A percentile compares a stretch with the other conserved stretches of the same genome.
Evolutionary conservation across 2,329 filamentous ascomycete species (phyloP).

Genomic region (Stagonosporopsis tanaceti): DNA sequence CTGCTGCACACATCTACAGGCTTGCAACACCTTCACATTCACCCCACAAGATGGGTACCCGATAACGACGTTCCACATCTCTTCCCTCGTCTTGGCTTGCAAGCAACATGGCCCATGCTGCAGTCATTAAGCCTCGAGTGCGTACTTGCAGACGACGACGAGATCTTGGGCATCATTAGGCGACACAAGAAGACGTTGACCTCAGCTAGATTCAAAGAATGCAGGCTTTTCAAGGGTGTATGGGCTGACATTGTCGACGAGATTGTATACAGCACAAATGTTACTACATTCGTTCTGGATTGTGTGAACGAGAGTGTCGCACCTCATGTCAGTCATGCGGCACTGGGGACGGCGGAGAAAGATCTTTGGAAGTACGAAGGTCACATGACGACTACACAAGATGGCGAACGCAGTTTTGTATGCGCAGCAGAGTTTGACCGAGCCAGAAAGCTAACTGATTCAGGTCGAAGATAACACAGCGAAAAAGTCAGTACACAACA

Average conservation of each 20-base stretch:
- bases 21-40: slow-evolving; percentile 29
- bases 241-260: slow-evolving; percentile 42
- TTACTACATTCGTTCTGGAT: slow-evolving; percentile 28
- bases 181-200: slow-evolving; percentile 33
- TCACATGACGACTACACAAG: slow-evolving; percentile 4
- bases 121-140: slow-evolving; percentile 32
- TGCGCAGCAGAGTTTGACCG: not conserved
- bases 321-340: not conserved
- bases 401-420: slow-evolving; percentile 29
- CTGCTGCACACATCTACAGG: slow-evolving; percentile 27
- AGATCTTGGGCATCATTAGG: slow-evolving; percentile 29
- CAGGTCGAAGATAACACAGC: not conserved
- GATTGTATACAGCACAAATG: slow-evolving; percentile 29
- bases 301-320: slow-evolving; percentile 28
- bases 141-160: slow-evolving; percentile 24
- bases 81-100: slow-evolving; percentile 27
- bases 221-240: slow-evolving; percentile 25
- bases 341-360: not conserved
- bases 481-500: slow-evolving; percentile 12
- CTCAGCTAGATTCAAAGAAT: slow-evolving; percentile 23
- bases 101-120: slow-evolving; percentile 33
- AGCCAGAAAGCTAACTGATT: not conserved
- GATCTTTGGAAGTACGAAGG: slow-evolving; percentile 25
- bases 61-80: not conserved
- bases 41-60: slow-evolving; percentile 22